Conservation (phyloP, 805 yeast species). For the Kluyveromyces nonfermentans region DNA sequence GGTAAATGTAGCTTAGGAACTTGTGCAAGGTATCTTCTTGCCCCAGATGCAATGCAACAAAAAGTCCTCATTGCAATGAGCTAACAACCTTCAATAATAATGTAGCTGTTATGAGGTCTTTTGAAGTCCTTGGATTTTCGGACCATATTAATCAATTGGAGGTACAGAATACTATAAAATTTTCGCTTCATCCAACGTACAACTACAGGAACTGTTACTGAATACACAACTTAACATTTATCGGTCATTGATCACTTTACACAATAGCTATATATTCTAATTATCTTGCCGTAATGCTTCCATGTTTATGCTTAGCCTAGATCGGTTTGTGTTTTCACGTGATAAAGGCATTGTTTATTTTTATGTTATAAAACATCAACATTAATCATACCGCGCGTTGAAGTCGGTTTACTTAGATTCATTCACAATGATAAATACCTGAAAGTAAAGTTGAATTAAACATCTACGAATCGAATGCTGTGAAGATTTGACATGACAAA, state of each 20-base stretch:
- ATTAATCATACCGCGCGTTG: too few species aligned
- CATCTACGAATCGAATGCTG: constrained; percentile 1
- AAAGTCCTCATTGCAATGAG: background rate
- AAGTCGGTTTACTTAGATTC: too few species aligned
- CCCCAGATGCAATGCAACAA: background rate
- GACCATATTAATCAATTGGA: background rate
- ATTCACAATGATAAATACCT: too few species aligned
- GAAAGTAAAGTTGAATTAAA: too few species aligned
- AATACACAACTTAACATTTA: background rate
- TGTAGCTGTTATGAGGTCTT: too few species aligned
- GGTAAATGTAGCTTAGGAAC: constrained; percentile 9
- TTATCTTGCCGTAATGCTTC: background rate
- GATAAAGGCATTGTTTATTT: background rate
- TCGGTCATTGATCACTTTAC: too few species aligned
- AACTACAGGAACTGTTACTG: too few species aligned
- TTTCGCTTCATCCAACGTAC: background rate
- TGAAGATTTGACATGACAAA: constrained; percentile 4
- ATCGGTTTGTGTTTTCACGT: background rate
- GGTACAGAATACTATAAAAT: too few species aligned
- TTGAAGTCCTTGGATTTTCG: background rate
- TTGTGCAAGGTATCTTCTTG: constrained; percentile 3
- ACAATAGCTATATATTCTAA: background rate
- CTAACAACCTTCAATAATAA: background rate
- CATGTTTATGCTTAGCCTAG: background rate
- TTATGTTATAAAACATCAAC: background rate